A percentile compares a stretch with the other conserved stretches of the same genome.
Evolutionary conservation across 140 eudicot species (phyloP).

Genomic region (Bidens hawaiensis): DNA sequence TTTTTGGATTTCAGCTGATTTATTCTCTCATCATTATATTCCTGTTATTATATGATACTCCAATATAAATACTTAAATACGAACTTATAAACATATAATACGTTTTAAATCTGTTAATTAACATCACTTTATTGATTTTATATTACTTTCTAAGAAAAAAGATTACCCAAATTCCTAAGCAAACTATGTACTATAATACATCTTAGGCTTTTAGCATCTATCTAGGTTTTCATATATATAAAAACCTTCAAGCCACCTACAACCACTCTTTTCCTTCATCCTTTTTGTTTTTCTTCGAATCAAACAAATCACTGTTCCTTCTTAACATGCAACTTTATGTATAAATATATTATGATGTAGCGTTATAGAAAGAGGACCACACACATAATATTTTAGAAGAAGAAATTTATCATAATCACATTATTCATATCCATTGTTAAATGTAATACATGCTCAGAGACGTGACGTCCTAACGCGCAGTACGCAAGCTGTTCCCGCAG

Average conservation of each 20-base stretch:
- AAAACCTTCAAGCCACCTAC: conserved; percentile 6
- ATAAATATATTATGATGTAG: too few species aligned
- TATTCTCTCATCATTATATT: neutral
- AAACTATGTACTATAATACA: neutral
- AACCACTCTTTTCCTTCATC: conserved; percentile 18
- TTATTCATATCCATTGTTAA: too few species aligned
- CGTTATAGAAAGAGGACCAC: too few species aligned
- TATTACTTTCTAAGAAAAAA: neutral
- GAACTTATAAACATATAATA: neutral
- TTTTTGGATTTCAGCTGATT: neutral
- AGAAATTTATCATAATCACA: too few species aligned
- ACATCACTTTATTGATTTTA: conserved; percentile 1
- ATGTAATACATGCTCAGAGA: too few species aligned
- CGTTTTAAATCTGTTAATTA: neutral
- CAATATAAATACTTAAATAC: neutral
- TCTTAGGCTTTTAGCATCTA: conserved; percentile 20
- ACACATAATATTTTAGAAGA: too few species aligned
- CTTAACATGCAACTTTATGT: neutral
- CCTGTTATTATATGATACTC: neutral
- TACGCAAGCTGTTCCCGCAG: too few species aligned
- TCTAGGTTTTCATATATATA: conserved; percentile 5
- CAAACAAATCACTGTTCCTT: neutral
- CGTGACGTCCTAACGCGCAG: too few species aligned
- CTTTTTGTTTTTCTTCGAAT: neutral
- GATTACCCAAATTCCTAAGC: conserved; percentile 21